Conservation (phyloP, 768 basidiomycete genomes). For the Calocybe cyanea region DNA sequence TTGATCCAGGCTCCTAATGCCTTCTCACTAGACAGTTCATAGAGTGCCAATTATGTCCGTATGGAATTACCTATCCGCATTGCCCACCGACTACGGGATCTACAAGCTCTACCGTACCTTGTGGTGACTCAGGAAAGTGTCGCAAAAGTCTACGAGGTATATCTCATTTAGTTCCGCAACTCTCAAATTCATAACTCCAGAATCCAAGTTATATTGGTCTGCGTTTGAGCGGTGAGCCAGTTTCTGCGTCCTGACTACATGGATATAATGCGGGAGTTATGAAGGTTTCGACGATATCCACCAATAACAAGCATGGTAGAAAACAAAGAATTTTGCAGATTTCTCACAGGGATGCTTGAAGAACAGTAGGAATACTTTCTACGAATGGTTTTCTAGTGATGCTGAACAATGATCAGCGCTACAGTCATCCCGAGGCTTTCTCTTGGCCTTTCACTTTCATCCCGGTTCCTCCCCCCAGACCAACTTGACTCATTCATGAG, state of each 20-base stretch:
- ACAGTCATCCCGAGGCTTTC: constrained; percentile 78
- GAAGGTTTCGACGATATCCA: constrained; percentile 71
- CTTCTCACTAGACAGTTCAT: constrained; percentile 1
- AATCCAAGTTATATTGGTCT: constrained; percentile 73
- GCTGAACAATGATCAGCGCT: constrained; percentile 39
- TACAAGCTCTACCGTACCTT: constrained; percentile 82
- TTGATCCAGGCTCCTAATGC: neutral
- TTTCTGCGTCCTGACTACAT: neutral
- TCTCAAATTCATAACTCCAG: no score
- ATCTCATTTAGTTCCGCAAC: constrained; percentile 17
- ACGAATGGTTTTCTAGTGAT: neutral
- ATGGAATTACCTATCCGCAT: constrained; percentile 86
- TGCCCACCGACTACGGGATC: constrained; percentile 81
- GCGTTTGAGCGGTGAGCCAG: constrained; percentile 74
- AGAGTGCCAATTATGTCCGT: constrained; percentile 91
- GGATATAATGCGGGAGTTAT: neutral
- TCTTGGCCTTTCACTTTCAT: constrained; percentile 81
- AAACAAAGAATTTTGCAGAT: constrained; percentile 76
- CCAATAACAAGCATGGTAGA: constrained; percentile 67
- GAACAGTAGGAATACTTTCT: constrained; percentile 61
- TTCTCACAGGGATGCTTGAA: constrained; percentile 57
- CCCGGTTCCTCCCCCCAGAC: constrained; percentile 73
- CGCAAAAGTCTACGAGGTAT: constrained; percentile 78
- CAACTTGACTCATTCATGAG: constrained; percentile 84
- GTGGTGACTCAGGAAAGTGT: constrained; percentile 86